These are phyloP conservation scores for Penicillium coprophilum DNA, from an alignment of 495 filamentous ascomycete species.

Conservation along the genomic window DNA sequence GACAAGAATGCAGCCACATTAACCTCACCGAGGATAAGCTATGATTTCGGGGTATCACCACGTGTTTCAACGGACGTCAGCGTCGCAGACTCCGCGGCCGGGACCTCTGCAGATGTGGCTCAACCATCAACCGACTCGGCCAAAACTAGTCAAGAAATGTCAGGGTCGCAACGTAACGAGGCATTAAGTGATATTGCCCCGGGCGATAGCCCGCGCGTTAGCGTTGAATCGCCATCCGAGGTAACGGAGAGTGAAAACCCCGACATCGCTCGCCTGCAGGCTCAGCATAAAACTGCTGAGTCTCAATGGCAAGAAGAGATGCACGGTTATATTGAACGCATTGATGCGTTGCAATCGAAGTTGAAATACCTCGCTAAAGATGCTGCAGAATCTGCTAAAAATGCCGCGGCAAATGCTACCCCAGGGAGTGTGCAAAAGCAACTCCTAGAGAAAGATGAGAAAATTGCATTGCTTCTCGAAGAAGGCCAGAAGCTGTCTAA, in stretches of 20 bases:
- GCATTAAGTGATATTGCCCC: slow-evolving; percentile 10
- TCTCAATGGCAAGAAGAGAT: slow-evolving; percentile 74
- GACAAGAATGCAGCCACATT: slow-evolving; percentile 9
- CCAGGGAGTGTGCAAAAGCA: slow-evolving; percentile 69
- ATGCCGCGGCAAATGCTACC: slow-evolving; percentile 58
- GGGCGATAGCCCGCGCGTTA: slow-evolving; percentile 17
- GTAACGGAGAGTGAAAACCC: slow-evolving; percentile 28
- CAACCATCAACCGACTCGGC: slow-evolving; percentile 11
- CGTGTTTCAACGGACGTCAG: slow-evolving; percentile 35
- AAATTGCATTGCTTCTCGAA: slow-evolving; percentile 83
- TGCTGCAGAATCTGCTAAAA: slow-evolving; percentile 68
- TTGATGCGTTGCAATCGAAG: slow-evolving; percentile 90
- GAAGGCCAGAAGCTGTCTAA: slow-evolving; percentile 89
- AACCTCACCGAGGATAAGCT: slow-evolving; percentile 26
- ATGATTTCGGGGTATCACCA: slow-evolving; percentile 35
- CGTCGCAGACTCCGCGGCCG: slow-evolving; percentile 17
- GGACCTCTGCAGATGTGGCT: slow-evolving; percentile 19
- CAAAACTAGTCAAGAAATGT: slow-evolving; percentile 10
- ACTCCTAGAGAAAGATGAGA: slow-evolving; percentile 83
- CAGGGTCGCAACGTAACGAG: slow-evolving; percentile 11
- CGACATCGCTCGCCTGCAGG: slow-evolving; percentile 50
- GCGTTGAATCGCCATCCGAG: slow-evolving; percentile 21
- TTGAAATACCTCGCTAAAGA: slow-evolving; percentile 82
- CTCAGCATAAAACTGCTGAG: slow-evolving; percentile 60
- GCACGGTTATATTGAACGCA: slow-evolving; percentile 79